Percentiles rank a stretch among this genome's conserved stretches.
Evolutionary conservation across 2,329 filamentous ascomycete genomes (phyloP).

Genomic region (Colletotrichum camelliae): DNA sequence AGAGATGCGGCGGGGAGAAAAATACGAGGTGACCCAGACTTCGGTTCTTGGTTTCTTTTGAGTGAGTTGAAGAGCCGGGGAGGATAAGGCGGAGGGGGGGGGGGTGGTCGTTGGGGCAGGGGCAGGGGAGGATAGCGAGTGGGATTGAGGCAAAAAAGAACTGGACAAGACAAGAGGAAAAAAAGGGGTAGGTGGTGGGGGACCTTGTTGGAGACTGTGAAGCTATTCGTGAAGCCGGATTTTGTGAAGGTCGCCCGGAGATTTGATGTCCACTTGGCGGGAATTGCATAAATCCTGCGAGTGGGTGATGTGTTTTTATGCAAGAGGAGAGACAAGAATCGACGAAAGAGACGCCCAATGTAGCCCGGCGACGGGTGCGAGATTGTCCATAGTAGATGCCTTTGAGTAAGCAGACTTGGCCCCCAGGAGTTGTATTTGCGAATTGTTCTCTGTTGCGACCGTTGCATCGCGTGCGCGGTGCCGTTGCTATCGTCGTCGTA

Average conservation of each 20-base stretch:
- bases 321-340: neutral
- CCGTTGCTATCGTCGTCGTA: neutral
- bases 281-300: neutral
- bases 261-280: neutral
- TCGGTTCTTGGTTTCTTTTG: neutral
- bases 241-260: neutral
- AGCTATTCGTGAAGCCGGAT: neutral
- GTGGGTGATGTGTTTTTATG: neutral
- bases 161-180: neutral
- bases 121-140: neutral
- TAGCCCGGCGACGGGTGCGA: neutral
- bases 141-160: neutral
- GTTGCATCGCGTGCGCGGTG: neutral
- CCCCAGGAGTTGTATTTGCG: neutral
- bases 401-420: neutral
- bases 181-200: neutral
- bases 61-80: neutral
- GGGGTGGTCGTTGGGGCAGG: neutral
- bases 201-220: neutral
- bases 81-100: neutral
- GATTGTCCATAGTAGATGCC: neutral
- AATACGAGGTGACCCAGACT: neutral
- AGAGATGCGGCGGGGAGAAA: neutral
- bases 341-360: neutral
- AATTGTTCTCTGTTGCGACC: neutral